Conservation (phyloP, 225 moss, liverwort and hornwort species). For the Takakia lepidozioides region DNA sequence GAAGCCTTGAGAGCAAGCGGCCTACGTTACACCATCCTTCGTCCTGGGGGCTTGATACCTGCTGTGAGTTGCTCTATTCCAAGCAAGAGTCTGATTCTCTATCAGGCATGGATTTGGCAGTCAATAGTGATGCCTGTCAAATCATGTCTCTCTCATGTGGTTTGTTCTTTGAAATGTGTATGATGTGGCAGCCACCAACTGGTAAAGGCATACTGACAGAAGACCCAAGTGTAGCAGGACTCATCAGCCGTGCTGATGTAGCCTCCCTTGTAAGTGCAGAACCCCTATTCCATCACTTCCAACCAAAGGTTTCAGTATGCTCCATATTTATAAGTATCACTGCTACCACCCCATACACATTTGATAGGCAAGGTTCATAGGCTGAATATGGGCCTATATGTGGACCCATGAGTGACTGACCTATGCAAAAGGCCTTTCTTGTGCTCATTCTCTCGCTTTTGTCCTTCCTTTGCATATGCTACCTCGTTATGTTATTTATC, state of each 20-base stretch:
- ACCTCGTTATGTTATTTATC: no score
- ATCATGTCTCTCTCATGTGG: no score
- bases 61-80: conserved; percentile 31
- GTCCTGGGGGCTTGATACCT: conserved; percentile 79
- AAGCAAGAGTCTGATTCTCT: no score
- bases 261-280: conserved; percentile 66
- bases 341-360: no score
- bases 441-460: neutral
- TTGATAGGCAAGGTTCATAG: no score
- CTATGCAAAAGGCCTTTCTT: neutral
- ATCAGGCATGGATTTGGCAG: no score
- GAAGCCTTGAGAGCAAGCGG: conserved; percentile 71
- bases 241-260: conserved; percentile 80
- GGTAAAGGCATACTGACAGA: conserved; percentile 81
- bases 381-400: no score
- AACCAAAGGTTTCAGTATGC: neutral
- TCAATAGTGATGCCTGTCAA: no score
- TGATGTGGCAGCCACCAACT: conserved; percentile 54
- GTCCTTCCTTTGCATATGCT: neutral
- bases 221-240: conserved; percentile 62
- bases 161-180: no score
- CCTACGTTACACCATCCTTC: conserved; percentile 76
- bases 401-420: neutral
- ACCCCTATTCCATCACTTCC: neutral
- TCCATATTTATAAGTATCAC: neutral